Percentiles rank a stretch among this genome's conserved stretches.
phyloP scores from a whole-genome alignment of 352 stramenopile species.

The Phytophthora chlamydospora region DNA sequence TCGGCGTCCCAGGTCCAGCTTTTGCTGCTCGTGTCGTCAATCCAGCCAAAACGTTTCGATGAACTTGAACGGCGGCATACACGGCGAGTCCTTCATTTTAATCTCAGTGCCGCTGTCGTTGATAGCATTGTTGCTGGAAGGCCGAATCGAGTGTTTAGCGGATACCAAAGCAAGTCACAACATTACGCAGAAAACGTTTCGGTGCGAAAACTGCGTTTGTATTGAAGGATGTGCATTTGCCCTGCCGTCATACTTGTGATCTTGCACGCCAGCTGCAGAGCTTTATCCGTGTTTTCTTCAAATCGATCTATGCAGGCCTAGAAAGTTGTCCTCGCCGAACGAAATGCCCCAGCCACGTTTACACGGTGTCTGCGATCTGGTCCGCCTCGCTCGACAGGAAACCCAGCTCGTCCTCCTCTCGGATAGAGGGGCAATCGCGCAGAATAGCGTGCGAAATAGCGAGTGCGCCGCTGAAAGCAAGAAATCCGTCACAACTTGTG shows the following conservation, averaged over 20 bases:
- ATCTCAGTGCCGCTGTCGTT: too few relatives aligned
- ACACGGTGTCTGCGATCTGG: constrained; percentile 80
- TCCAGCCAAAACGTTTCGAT: constrained; percentile 70
- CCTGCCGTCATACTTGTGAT: constrained; percentile 8
- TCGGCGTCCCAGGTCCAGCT: constrained; percentile 64
- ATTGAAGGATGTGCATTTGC: constrained; percentile 17
- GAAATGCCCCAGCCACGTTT: constrained; percentile 23
- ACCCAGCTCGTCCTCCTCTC: constrained; percentile 83
- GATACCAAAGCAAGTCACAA: too few relatives aligned
- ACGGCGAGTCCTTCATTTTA: too few relatives aligned
- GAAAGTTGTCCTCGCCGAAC: constrained; percentile 10
- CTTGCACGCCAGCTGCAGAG: constrained; percentile 1
- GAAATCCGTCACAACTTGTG: background rate
- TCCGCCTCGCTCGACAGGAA: constrained; percentile 71
- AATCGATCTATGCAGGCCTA: constrained; percentile 25
- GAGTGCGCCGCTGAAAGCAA: constrained; percentile 57
- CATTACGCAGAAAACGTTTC: background rate
- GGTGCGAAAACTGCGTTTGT: constrained; percentile 11
- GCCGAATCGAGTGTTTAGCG: too few relatives aligned
- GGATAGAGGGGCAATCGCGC: constrained; percentile 73
- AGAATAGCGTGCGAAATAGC: constrained; percentile 82
- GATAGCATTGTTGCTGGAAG: too few relatives aligned
- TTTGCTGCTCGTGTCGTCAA: constrained; percentile 36
- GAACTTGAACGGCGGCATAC: constrained; percentile 35
- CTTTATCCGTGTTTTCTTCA: constrained; percentile 14